Evolutionary conservation across 2,329 filamentous ascomycete genomes (phyloP).

Genomic region (Epichloe hybrida): DNA sequence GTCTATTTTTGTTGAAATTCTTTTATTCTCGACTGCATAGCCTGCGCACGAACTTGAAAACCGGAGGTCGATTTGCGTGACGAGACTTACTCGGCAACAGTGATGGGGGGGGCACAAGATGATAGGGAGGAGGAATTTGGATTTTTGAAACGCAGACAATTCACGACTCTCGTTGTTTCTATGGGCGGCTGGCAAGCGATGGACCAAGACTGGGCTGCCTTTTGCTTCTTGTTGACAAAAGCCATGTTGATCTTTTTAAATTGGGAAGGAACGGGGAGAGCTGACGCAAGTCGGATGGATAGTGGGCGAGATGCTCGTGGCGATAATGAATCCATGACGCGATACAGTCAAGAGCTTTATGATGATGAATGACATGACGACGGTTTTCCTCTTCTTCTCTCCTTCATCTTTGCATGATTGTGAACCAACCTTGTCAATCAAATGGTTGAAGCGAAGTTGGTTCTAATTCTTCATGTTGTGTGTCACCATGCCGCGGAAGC

Average conservation of each 20-base stretch:
- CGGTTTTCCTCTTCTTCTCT: not conserved
- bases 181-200: not conserved
- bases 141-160: not conserved
- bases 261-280: not conserved
- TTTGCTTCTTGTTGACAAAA: not conserved
- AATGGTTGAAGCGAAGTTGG: not conserved
- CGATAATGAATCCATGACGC: constrained; percentile 1
- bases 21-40: constrained; percentile 1
- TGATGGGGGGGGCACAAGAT: not conserved
- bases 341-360: not conserved
- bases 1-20: not conserved
- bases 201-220: not conserved
- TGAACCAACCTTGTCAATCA: not conserved
- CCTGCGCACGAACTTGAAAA: not conserved
- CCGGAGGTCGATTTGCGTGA: not conserved
- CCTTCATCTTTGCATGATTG: not conserved
- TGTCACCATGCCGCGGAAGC: too few relatives aligned
- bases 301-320: not conserved
- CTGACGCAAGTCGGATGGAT: constrained; percentile 1
- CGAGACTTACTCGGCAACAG: not conserved
- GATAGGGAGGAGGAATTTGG: not conserved
- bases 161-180: not conserved
- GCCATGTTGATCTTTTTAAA: not conserved
- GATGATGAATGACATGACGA: constrained; percentile 1
- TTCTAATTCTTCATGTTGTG: not conserved